Base-by-base conservation (phyloP, 371 early-diverging fungal genomes). In the Rhizopus sp. region DNA sequence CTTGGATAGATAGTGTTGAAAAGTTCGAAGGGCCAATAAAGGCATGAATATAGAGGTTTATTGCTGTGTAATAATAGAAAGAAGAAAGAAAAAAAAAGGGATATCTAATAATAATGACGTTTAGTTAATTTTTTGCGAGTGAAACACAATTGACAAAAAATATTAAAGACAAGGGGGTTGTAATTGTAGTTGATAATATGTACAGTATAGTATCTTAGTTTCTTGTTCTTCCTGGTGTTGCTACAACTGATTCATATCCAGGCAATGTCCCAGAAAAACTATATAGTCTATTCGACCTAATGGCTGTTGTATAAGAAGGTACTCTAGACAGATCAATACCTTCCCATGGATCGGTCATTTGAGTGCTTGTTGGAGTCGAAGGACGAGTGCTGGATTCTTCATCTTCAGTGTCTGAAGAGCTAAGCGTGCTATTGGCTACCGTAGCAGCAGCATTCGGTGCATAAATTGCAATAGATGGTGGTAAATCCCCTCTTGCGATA, bases 371-470 rank as follows among this genome's bases (percentile, higher is more conserved):
- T 89, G 90, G 69, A 91, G 92, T 47, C 73, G 76, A 5, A 87
- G 92, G 23, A 91, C 78, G 59, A 82, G 87, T 12, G 50, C 68
- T 4, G 84, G 70, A 68, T 83, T 87, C 34, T 79, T 85, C 13
- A 84, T 86, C 15, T 70, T 62, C 42, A 80, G 60, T 72, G 92
- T 93, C 67, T 86, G 79, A 69, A 88, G 69, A 55, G 77, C 77
- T 39, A 16, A 83, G 88, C 3, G 82, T 77, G 50, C 87, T 87
- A 68, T 93, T 92, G 13, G 86, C 88, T 7, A 88, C 90, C 16
- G 84, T 90, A 7, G 97, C 94, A 3, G 88, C 84, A 44, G 89
- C 72, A 66, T 93, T 94, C 30, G 89, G 84, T 42, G 95, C 90
- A 50, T 94, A 90, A 80, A 68, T 58, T 0, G 73, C 75, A 0